phyloP scores from a whole-genome alignment of 2,329 filamentous ascomycete species.

The Epicoccum nigrum region DNA sequence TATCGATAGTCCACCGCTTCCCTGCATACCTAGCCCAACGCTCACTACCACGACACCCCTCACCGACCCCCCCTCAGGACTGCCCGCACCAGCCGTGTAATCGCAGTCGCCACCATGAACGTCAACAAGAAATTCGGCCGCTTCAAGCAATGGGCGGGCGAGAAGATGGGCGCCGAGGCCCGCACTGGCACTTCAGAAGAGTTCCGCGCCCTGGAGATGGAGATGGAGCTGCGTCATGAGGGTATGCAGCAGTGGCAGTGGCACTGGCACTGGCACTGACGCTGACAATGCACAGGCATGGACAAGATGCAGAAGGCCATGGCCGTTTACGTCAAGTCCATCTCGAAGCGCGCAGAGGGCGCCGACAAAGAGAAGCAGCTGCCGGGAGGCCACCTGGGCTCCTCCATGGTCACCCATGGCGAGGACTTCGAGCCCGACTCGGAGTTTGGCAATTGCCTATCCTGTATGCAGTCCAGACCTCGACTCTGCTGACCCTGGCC shows the following conservation, averaged over 20 bases:
- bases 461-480: slow-evolving; percentile 62
- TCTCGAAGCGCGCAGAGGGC: slow-evolving; percentile 81
- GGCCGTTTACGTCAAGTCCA: slow-evolving; percentile 83
- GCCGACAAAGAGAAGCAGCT: slow-evolving; percentile 89
- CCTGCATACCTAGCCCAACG: slow-evolving; percentile 16
- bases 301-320: slow-evolving; percentile 87
- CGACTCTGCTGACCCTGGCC: background rate
- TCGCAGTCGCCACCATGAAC: slow-evolving; percentile 55
- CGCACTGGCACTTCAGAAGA: slow-evolving; percentile 88
- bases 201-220: slow-evolving; percentile 86
- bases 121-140: slow-evolving; percentile 90
- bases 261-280: background rate
- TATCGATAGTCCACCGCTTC: slow-evolving; percentile 23
- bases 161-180: slow-evolving; percentile 91
- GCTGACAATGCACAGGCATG: slow-evolving; percentile 67
- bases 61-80: slow-evolving; percentile 10
- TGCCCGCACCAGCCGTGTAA: background rate
- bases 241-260: slow-evolving; percentile 59
- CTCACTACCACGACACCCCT: slow-evolving; percentile 18
- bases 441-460: slow-evolving; percentile 86
- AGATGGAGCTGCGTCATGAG: slow-evolving; percentile 88
- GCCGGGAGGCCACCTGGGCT: slow-evolving; percentile 78
- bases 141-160: slow-evolving; percentile 96
- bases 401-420: slow-evolving; percentile 85
- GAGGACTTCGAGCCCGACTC: slow-evolving; percentile 92